Evolutionary conservation across 768 basidiomycete species (phyloP).

Genomic region (Serendipita vermifera): DNA sequence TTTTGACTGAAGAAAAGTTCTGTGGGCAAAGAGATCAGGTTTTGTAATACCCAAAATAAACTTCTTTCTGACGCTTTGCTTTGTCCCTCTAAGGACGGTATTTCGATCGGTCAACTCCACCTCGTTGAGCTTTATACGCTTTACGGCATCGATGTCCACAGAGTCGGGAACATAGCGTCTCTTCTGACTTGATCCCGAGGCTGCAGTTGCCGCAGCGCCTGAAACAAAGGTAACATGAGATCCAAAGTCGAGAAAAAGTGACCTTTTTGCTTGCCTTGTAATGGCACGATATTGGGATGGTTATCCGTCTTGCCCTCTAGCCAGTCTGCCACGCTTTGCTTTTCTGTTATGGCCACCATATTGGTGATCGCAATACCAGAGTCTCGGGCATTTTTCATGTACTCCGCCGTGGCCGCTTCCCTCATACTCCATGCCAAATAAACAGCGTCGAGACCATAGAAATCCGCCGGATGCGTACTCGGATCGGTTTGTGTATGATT

Average conservation of each 20-base stretch:
- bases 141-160: slow-evolving; percentile 72
- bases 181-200: slow-evolving; percentile 42
- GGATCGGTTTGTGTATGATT: slow-evolving; percentile 34
- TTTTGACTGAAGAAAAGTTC: slow-evolving; percentile 68
- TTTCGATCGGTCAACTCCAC: slow-evolving; percentile 74
- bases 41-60: not conserved
- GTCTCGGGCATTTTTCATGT: slow-evolving; percentile 75
- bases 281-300: slow-evolving; percentile 39
- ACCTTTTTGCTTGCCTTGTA: slow-evolving; percentile 35
- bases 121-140: slow-evolving; percentile 63
- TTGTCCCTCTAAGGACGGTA: slow-evolving; percentile 68
- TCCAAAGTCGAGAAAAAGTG: slow-evolving; percentile 14
- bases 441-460: slow-evolving; percentile 69
- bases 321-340: slow-evolving; percentile 79
- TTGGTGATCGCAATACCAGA: slow-evolving; percentile 52
- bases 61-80: slow-evolving; percentile 53
- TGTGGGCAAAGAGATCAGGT: slow-evolving; percentile 21
- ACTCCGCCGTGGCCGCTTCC: slow-evolving; percentile 67
- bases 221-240: slow-evolving; percentile 9
- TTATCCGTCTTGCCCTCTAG: slow-evolving; percentile 45
- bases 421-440: slow-evolving; percentile 72
- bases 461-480: slow-evolving; percentile 33
- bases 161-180: slow-evolving; percentile 66
- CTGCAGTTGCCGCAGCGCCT: slow-evolving; percentile 22
- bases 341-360: slow-evolving; percentile 76